Percentiles rank a stretch among this genome's conserved stretches.
These are phyloP conservation scores for Saccharomycopsis vini DNA, from an alignment of 805 yeast genomes.

Conservation along the genomic window DNA sequence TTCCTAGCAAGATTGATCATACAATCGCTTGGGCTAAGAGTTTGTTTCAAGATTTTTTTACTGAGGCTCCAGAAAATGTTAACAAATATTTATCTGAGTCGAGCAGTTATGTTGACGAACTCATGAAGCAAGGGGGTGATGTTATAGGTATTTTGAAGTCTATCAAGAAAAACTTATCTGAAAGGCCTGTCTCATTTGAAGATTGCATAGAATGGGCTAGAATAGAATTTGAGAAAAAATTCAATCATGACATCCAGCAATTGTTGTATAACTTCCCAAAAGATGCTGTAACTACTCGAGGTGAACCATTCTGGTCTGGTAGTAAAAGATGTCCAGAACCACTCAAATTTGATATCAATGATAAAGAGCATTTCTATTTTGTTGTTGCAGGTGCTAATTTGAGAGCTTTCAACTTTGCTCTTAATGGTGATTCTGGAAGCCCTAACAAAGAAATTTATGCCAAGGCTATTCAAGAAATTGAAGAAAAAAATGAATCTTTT, in stretches of 20 bases:
- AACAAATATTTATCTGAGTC: conserved; percentile 87
- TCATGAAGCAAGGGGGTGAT: conserved; percentile 87
- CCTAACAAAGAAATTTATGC: conserved; percentile 41
- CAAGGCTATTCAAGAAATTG: conserved; percentile 41
- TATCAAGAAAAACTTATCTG: conserved; percentile 62
- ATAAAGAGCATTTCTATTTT: conserved; percentile 74
- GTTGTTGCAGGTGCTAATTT: conserved; percentile 84
- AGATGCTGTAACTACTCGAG: conserved; percentile 83
- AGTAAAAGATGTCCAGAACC: conserved; percentile 94
- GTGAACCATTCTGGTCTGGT: conserved; percentile 96
- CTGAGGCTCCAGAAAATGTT: conserved; percentile 88
- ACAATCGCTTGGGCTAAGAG: conserved; percentile 99
- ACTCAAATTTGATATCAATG: conserved; percentile 64
- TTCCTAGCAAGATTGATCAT: conserved; percentile 97
- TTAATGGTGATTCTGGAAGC: conserved; percentile 58
- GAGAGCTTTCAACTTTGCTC: conserved; percentile 83
- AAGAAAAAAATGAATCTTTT: conserved; percentile 21
- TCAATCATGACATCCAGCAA: conserved; percentile 79
- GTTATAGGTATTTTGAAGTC: conserved; percentile 79
- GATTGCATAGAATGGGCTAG: conserved; percentile 97
- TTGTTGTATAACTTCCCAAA: conserved; percentile 88
- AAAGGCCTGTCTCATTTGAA: conserved; percentile 83
- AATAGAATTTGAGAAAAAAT: conserved; percentile 76
- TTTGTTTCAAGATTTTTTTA: conserved; percentile 83
- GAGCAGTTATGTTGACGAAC: conserved; percentile 82